These are phyloP conservation scores for Ustilago tritici DNA, from an alignment of 1,284 basidiomycete genomes.

Conservation along the genomic window DNA sequence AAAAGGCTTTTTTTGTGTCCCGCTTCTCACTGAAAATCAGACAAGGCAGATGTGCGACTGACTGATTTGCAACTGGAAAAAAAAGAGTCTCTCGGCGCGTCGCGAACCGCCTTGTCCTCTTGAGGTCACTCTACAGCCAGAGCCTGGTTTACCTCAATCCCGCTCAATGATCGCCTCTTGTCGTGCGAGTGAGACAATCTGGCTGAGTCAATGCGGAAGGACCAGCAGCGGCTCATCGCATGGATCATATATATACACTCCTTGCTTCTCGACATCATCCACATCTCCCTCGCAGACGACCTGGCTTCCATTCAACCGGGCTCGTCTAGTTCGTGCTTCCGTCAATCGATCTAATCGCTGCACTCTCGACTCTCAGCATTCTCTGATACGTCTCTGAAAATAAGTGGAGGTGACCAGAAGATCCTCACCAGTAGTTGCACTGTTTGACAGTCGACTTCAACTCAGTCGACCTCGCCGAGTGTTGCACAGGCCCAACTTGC, in stretches of 20 bases:
- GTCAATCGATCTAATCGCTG: conserved; percentile 10
- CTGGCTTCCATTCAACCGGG: conserved; percentile 23
- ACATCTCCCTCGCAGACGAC: conserved; percentile 7
- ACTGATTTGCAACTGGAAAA: not conserved
- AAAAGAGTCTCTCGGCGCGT: conserved; percentile 29
- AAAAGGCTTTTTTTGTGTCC: not conserved
- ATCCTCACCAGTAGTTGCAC: not conserved
- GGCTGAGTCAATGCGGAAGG: conserved; percentile 22
- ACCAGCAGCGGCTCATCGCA: conserved; percentile 34
- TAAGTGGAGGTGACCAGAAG: not conserved
- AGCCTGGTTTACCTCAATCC: not conserved
- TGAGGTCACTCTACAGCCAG: conserved; percentile 31
- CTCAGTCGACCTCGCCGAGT: not conserved
- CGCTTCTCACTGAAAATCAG: not conserved
- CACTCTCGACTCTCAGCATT: conserved; percentile 1
- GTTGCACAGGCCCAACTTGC: not conserved
- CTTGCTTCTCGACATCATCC: conserved; percentile 20
- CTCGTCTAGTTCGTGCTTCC: conserved; percentile 16
- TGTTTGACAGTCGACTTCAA: not conserved
- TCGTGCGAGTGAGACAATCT: conserved; percentile 20
- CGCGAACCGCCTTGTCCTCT: conserved; percentile 14
- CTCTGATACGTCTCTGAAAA: not conserved
- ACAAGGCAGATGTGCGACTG: not conserved
- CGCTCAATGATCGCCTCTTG: not conserved
- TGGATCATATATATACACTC: conserved; percentile 34